A percentile compares a stretch with the other conserved stretches of the same genome.
phyloP scores from a whole-genome alignment of 1,139 yeast species.

The Blastobotrys indianensis region DNA sequence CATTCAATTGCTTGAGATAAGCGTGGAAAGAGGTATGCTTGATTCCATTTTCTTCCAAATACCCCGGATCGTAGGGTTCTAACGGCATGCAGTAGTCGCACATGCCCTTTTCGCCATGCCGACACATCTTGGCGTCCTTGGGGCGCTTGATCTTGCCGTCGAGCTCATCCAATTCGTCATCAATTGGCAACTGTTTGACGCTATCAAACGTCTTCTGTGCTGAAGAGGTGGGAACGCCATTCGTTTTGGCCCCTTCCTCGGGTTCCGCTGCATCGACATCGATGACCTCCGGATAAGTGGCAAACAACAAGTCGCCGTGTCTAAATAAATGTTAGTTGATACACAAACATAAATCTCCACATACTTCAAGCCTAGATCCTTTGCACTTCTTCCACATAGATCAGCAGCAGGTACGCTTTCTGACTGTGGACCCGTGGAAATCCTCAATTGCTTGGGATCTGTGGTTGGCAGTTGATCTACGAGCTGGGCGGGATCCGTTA shows the following conservation, averaged over 20 bases:
- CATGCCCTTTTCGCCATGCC: slow-evolving; percentile 93
- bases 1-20: slow-evolving; percentile 65
- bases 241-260: neutral
- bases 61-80: slow-evolving; percentile 87
- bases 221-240: slow-evolving; percentile 12
- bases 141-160: slow-evolving; percentile 70
- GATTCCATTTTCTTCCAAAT: slow-evolving; percentile 67
- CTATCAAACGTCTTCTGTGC: slow-evolving; percentile 22
- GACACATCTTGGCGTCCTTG: slow-evolving; percentile 56
- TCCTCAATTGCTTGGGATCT: slow-evolving; percentile 21
- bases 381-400: slow-evolving; percentile 44
- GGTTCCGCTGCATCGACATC: slow-evolving; percentile 7
- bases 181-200: slow-evolving; percentile 47
- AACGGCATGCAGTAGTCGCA: slow-evolving; percentile 95
- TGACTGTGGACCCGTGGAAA: slow-evolving; percentile 42
- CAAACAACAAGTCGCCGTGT: slow-evolving; percentile 81
- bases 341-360: slow-evolving; percentile 8
- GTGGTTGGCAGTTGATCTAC: slow-evolving; percentile 25
- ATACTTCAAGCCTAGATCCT: slow-evolving; percentile 47
- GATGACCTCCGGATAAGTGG: slow-evolving; percentile 41
- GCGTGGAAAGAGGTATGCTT: slow-evolving; percentile 90
- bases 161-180: slow-evolving; percentile 57
- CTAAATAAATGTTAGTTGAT: slow-evolving; percentile 3
- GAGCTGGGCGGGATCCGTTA: slow-evolving; percentile 12
- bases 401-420: slow-evolving; percentile 43